Evolutionary conservation across 129 eudicot species (phyloP).

Genomic region (Heracleum sosnowskyi): DNA sequence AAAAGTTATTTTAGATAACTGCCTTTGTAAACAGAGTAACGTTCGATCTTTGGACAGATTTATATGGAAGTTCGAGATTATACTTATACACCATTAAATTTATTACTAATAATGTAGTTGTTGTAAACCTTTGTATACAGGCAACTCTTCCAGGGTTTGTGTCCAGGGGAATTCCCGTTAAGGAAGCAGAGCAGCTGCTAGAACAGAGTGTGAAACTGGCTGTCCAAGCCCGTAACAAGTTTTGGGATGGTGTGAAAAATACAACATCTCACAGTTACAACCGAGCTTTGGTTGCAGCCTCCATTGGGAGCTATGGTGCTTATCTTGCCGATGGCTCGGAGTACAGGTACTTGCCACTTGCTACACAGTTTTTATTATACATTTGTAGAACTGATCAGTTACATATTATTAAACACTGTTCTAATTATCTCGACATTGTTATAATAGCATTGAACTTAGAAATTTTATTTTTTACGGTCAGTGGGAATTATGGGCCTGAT

Average conservation of each 20-base stretch:
- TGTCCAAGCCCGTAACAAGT: slow-evolving; percentile 53
- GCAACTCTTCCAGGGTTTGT: slow-evolving; percentile 81
- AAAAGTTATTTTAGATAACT: too few species aligned
- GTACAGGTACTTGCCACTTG: slow-evolving; percentile 46
- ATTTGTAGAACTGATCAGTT: background rate
- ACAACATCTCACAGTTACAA: slow-evolving; percentile 31
- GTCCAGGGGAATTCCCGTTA: slow-evolving; percentile 64
- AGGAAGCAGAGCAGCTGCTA: slow-evolving; percentile 64
- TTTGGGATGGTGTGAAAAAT: slow-evolving; percentile 43
- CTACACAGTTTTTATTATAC: background rate
- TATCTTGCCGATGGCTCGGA: slow-evolving; percentile 99
- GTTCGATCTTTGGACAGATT: too few species aligned
- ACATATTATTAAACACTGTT: background rate
- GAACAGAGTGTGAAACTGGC: slow-evolving; percentile 63
- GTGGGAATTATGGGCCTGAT: slow-evolving; percentile 56
- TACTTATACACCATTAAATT: background rate
- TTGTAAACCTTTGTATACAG: slow-evolving; percentile 18
- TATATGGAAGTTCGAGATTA: too few species aligned
- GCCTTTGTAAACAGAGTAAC: too few species aligned
- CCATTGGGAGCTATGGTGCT: slow-evolving; percentile 95
- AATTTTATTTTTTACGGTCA: background rate
- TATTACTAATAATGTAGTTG: background rate
- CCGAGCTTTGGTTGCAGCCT: slow-evolving; percentile 85
- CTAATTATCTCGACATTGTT: background rate
- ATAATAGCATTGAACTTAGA: background rate